Evolutionary conservation across 1,284 basidiomycete species (phyloP).

Genomic region (Inonotus obliquus): DNA sequence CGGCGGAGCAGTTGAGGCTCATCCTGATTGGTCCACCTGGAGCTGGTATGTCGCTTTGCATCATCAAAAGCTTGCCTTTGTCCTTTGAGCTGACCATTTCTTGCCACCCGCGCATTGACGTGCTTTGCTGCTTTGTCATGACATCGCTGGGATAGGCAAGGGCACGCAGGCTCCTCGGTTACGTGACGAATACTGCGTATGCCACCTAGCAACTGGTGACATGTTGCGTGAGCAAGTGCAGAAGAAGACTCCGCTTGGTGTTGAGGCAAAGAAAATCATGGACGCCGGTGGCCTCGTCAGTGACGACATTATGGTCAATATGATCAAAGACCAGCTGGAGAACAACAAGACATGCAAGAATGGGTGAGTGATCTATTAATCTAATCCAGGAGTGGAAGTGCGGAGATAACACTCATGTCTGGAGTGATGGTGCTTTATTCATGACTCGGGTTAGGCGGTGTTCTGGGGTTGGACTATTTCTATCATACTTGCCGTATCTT

Average conservation of each 20-base stretch:
- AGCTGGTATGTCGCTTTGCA: slow-evolving; percentile 59
- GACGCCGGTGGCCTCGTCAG: slow-evolving; percentile 90
- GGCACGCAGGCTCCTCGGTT: slow-evolving; percentile 97
- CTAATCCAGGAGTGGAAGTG: neutral
- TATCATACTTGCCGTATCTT: neutral
- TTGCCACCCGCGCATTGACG: neutral
- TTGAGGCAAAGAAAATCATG: slow-evolving; percentile 97
- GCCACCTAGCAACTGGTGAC: slow-evolving; percentile 97
- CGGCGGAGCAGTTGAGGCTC: slow-evolving; percentile 79
- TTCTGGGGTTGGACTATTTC: neutral
- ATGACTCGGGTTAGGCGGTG: neutral
- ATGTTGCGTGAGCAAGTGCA: slow-evolving; percentile 95
- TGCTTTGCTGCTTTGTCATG: neutral
- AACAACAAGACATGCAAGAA: slow-evolving; percentile 91
- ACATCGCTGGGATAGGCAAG: slow-evolving; percentile 64
- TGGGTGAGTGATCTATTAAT: slow-evolving; percentile 57
- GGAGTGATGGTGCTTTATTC: neutral
- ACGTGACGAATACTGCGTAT: slow-evolving; percentile 90
- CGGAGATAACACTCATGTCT: neutral
- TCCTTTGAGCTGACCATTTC: neutral
- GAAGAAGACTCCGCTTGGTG: slow-evolving; percentile 83
- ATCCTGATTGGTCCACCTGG: slow-evolving; percentile 96
- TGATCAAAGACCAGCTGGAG: slow-evolving; percentile 96
- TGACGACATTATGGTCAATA: slow-evolving; percentile 96
- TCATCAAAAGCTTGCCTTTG: neutral